A percentile compares a stretch with the other conserved stretches of the same genome.
Evolutionary conservation across 495 filamentous ascomycete genomes (phyloP).

Genomic region (Thermochaetoides thermophila): DNA sequence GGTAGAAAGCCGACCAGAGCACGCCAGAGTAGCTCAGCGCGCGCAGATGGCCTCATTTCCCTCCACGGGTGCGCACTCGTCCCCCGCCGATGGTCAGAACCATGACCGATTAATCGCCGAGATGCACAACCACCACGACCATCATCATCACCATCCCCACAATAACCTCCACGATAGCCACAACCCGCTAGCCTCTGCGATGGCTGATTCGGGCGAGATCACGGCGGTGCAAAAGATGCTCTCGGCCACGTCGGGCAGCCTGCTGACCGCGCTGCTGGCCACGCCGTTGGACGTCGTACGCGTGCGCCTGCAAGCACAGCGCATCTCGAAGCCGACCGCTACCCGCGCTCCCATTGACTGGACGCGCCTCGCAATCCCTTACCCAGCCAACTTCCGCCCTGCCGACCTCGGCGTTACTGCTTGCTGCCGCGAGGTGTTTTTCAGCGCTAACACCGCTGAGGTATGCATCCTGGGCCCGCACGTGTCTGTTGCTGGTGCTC

Average conservation of each 20-base stretch:
- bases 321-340: slow-evolving; percentile 30
- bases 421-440: slow-evolving; percentile 96
- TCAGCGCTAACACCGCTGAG: slow-evolving; percentile 72
- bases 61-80: no score
- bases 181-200: no score
- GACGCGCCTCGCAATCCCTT: slow-evolving; percentile 28
- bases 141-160: no score
- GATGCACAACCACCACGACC: no score
- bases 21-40: no score
- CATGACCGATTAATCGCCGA: no score
- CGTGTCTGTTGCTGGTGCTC: no score
- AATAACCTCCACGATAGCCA: no score
- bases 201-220: slow-evolving; percentile 39
- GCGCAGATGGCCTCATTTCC: no score
- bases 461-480: slow-evolving; percentile 52
- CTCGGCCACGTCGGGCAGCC: slow-evolving; percentile 77
- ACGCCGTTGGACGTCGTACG: slow-evolving; percentile 95
- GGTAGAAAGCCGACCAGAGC: no score
- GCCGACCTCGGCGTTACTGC: slow-evolving; percentile 81
- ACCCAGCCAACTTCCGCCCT: slow-evolving; percentile 44
- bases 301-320: slow-evolving; percentile 81
- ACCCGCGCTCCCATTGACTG: slow-evolving; percentile 24
- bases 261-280: slow-evolving; percentile 79
- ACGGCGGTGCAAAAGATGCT: slow-evolving; percentile 82
- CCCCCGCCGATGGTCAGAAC: no score